A percentile compares a stretch with the other conserved stretches of the same genome.
Evolutionary conservation across 2,329 filamentous ascomycete genomes (phyloP).

Genomic region (Lasiodiplodia hormozganensis): DNA sequence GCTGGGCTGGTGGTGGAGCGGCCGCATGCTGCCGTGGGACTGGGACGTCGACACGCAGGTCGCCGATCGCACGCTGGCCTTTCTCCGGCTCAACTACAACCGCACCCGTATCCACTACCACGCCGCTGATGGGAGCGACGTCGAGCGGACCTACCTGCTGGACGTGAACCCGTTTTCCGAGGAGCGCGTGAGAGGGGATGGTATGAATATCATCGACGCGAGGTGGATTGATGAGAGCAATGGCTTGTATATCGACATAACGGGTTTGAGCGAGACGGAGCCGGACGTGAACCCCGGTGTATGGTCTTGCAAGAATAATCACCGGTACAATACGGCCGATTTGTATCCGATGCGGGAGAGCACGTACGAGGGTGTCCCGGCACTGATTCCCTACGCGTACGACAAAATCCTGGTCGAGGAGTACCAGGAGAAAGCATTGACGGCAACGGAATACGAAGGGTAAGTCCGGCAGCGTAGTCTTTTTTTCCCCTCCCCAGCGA

Average conservation of each 20-base stretch:
- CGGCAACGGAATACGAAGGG: conserved; percentile 67
- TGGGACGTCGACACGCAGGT: conserved; percentile 86
- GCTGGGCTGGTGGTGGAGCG: conserved; percentile 90
- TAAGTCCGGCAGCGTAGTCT: conserved; percentile 49
- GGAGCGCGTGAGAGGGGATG: conserved; percentile 68
- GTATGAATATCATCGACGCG: conserved; percentile 81
- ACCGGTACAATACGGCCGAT: conserved; percentile 73
- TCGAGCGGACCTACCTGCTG: conserved; percentile 68
- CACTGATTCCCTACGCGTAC: conserved; percentile 72
- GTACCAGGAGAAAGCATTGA: conserved; percentile 68
- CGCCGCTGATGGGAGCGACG: conserved; percentile 41
- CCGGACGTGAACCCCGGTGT: conserved; percentile 65
- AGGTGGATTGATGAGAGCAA: conserved; percentile 80
- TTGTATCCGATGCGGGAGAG: conserved; percentile 78
- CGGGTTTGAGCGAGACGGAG: conserved; percentile 73
- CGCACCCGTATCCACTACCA: conserved; percentile 63
- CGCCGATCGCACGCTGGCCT: conserved; percentile 68
- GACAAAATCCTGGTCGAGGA: conserved; percentile 70
- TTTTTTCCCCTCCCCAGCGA: neutral
- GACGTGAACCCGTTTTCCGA: conserved; percentile 77
- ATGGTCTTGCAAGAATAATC: conserved; percentile 82
- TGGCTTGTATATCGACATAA: conserved; percentile 85
- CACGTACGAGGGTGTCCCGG: conserved; percentile 75
- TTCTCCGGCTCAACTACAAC: conserved; percentile 72
- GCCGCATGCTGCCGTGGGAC: conserved; percentile 80